phyloP scores from a whole-genome alignment of 805 yeast genomes.

The Cyberlindnera mississippiensis region DNA sequence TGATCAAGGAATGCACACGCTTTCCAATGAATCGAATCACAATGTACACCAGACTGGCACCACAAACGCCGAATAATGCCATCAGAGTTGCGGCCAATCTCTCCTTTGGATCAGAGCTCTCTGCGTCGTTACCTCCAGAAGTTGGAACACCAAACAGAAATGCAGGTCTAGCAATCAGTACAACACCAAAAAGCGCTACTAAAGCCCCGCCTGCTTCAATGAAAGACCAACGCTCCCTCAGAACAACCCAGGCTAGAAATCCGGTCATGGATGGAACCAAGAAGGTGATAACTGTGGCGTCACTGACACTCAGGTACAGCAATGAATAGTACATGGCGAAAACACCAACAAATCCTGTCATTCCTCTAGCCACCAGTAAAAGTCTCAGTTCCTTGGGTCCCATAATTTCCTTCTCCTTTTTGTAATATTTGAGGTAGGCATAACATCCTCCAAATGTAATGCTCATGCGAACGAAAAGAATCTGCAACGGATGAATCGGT shows the following conservation, averaged over 20 bases:
- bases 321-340: slow-evolving; percentile 74
- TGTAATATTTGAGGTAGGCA: slow-evolving; percentile 47
- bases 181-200: slow-evolving; percentile 68
- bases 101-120: slow-evolving; percentile 44
- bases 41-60: slow-evolving; percentile 67
- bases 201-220: slow-evolving; percentile 68
- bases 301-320: slow-evolving; percentile 70
- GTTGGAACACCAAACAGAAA: slow-evolving; percentile 54
- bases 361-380: slow-evolving; percentile 58
- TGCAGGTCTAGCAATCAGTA: slow-evolving; percentile 77
- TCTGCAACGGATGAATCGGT: slow-evolving; percentile 75
- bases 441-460: slow-evolving; percentile 62
- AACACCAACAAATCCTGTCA: slow-evolving; percentile 76
- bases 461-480: slow-evolving; percentile 70
- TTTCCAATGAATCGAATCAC: slow-evolving; percentile 72
- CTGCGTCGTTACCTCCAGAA: slow-evolving; percentile 15
- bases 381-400: slow-evolving; percentile 61
- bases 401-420: slow-evolving; percentile 58
- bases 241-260: slow-evolving; percentile 60
- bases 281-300: slow-evolving; percentile 77
- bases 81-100: slow-evolving; percentile 60
- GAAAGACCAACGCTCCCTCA: slow-evolving; percentile 62
- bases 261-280: slow-evolving; percentile 76
- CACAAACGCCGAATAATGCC: slow-evolving; percentile 64
- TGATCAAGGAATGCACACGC: slow-evolving; percentile 72